These are phyloP conservation scores for Phytopythium ostracodes DNA, from an alignment of 352 stramenopile species.

Conservation along the genomic window DNA sequence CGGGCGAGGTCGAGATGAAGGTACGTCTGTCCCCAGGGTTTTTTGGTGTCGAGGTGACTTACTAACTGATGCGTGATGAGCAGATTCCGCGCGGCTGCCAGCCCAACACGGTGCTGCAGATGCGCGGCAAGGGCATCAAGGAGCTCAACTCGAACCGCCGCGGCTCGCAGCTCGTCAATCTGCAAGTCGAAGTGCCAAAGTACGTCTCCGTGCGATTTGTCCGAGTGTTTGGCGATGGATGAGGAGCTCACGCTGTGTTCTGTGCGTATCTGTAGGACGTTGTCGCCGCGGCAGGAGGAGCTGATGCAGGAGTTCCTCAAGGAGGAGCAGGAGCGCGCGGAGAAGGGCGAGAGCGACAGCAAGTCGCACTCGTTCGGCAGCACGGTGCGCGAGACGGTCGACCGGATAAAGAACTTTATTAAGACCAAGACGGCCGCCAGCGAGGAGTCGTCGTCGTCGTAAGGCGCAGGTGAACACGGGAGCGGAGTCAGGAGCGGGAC, in stretches of 20 bases:
- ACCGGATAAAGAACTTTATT: constrained; percentile 89
- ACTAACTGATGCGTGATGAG: not conserved
- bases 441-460: constrained; percentile 19
- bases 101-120: constrained; percentile 94
- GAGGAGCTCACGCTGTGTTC: constrained; percentile 10
- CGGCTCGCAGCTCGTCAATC: constrained; percentile 96
- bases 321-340: constrained; percentile 68
- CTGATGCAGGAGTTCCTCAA: constrained; percentile 95
- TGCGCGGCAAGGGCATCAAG: constrained; percentile 96
- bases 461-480: not conserved
- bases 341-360: constrained; percentile 69
- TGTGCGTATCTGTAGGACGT: constrained; percentile 34
- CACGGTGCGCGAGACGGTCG: constrained; percentile 76
- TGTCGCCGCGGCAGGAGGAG: constrained; percentile 93
- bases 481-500: not conserved
- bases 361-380: constrained; percentile 82
- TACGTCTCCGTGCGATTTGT: constrained; percentile 25
- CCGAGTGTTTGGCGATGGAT: not conserved
- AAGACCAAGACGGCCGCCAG: constrained; percentile 41
- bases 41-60: not conserved
- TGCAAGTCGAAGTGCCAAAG: constrained; percentile 96
- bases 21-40: constrained; percentile 26
- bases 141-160: constrained; percentile 89
- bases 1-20: constrained; percentile 97
- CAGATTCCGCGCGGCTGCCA: constrained; percentile 92